Percentiles rank a stretch among this genome's conserved stretches.
Conservation (phyloP, 768 basidiomycete genomes). For the Mycena crocata region DNA sequence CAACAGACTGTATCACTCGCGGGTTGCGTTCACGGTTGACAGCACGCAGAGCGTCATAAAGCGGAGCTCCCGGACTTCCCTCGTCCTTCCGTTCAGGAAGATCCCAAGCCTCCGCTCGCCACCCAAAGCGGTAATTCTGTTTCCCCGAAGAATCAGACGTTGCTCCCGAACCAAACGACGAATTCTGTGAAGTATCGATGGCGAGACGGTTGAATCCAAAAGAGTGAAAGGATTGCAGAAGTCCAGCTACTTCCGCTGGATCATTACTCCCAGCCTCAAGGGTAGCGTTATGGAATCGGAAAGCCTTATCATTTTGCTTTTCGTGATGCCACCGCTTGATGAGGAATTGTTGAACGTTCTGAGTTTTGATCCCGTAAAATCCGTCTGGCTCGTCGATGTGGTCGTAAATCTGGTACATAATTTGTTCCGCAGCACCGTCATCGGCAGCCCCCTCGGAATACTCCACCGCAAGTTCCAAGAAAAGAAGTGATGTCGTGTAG, state of each 20-base stretch:
- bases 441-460: slow-evolving; percentile 45
- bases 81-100: slow-evolving; percentile 71
- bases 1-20: slow-evolving; percentile 55
- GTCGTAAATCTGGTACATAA: slow-evolving; percentile 92
- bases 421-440: slow-evolving; percentile 63
- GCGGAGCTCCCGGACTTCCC: slow-evolving; percentile 61
- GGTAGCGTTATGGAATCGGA: slow-evolving; percentile 88
- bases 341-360: slow-evolving; percentile 83
- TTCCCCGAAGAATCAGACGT: slow-evolving; percentile 55
- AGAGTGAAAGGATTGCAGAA: slow-evolving; percentile 84
- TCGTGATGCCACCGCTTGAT: slow-evolving; percentile 93
- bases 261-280: slow-evolving; percentile 69
- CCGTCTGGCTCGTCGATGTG: slow-evolving; percentile 98
- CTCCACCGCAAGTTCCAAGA: slow-evolving; percentile 84
- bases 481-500: slow-evolving; percentile 91
- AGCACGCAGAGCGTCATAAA: slow-evolving; percentile 86
- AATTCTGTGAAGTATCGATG: slow-evolving; percentile 67
- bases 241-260: slow-evolving; percentile 64
- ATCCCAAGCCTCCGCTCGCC: slow-evolving; percentile 97
- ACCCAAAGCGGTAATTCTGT: slow-evolving; percentile 86
- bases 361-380: slow-evolving; percentile 92
- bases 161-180: slow-evolving; percentile 46
- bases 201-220: slow-evolving; percentile 95
- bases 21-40: slow-evolving; percentile 83
- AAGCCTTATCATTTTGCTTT: slow-evolving; percentile 91